Evolutionary conservation across 2,329 filamentous ascomycete species (phyloP).

Genomic region (Fusarium secorum): DNA sequence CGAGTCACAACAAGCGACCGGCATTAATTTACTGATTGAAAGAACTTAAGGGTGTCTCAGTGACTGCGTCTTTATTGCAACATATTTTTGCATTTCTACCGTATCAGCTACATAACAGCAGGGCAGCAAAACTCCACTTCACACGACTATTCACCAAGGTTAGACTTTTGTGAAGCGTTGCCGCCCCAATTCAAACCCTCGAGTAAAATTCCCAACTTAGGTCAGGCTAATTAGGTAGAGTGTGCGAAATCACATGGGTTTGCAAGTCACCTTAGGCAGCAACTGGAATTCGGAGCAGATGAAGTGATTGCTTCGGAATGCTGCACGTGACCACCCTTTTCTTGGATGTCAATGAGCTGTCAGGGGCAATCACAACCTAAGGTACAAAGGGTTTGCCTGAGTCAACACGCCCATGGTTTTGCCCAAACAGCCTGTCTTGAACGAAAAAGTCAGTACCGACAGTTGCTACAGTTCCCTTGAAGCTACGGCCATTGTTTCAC

Average conservation of each 20-base stretch:
- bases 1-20: not conserved
- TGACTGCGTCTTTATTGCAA: not conserved
- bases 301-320: not conserved
- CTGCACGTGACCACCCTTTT: not conserved
- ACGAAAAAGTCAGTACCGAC: accelerated
- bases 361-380: not conserved
- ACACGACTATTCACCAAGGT: not conserved
- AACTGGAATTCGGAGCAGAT: not conserved
- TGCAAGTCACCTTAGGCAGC: not conserved
- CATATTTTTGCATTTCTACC: not conserved
- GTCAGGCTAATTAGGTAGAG: no score
- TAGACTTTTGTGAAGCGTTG: not conserved
- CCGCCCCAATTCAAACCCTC: no score
- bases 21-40: no score
- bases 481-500: not conserved
- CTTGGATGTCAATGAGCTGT: not conserved
- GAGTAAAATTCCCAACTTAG: no score
- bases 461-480: not conserved
- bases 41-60: not conserved
- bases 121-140: not conserved
- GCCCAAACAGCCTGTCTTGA: no score
- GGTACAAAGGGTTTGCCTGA: not conserved
- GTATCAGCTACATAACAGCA: not conserved
- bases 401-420: not conserved
- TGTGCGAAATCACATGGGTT: not conserved